Base-by-base conservation (phyloP, 2,329 filamentous ascomycete genomes). In the Phialophora chinensis region DNA sequence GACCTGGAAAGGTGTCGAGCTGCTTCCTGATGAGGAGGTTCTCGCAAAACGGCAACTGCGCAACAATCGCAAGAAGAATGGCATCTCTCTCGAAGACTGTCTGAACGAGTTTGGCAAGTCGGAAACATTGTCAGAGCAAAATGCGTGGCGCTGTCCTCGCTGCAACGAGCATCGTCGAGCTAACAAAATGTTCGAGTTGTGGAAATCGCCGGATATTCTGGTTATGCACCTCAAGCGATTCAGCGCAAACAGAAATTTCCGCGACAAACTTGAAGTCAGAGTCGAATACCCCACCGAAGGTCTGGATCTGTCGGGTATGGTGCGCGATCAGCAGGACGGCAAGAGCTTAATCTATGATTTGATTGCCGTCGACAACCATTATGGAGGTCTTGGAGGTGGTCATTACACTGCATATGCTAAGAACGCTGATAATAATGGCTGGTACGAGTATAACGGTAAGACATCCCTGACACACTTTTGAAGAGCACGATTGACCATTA, bases 391-490 rank as follows among this genome's bases (percentile, higher is more conserved):
- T 44, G 93, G 93, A 66, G 95, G 95, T 50, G 95, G 95, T 0
- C 95, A 99, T 78, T 99, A 99, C 80, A 98, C 93, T 23, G 95
- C 95, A 31, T 93, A 89, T 77, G 93, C 93, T 47, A 93, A 92
- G 81, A 98, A 97, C 77, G 97, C 97, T 78, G 84, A 91, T 67
- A 92, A 96, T 74, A 86, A 86, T 65, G 84, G 91, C 77, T 99
- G 95, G 95, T 97, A 97, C 77, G 91, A 96, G 72, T 98, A 96
- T 78, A 98, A 99, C 77, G 94, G 93, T 95, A 83, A 79, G 89
- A 35, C 79, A 55, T 29, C 31, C 44, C 17, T 8, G 17, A 25
- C 14, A 58, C 20, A 11, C 49, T 50, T 17, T 17, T 35, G 47
- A 52, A 10, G 10, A 17, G 23, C 23, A 52, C 10, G 10, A 27